Evolutionary conservation across 2,329 filamentous ascomycete species (phyloP).

Genomic region (Exophiala alcalophila): DNA sequence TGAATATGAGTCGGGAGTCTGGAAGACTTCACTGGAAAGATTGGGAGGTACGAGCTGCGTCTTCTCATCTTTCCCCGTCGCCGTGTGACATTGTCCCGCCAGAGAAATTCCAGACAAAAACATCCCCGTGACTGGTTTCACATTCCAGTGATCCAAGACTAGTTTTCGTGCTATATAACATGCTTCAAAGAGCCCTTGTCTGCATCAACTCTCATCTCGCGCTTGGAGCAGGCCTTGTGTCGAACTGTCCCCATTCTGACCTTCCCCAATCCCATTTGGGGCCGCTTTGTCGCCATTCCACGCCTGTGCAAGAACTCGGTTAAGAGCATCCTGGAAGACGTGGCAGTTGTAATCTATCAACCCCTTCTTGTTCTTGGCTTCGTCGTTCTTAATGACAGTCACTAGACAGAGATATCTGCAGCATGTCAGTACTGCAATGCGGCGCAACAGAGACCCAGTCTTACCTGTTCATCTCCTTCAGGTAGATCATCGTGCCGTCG

Average conservation of each 20-base stretch:
- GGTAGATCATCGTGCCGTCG: slow-evolving; percentile 60
- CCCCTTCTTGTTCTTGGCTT: slow-evolving; percentile 61
- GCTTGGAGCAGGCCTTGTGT: slow-evolving; percentile 3
- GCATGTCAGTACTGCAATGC: slow-evolving; percentile 19
- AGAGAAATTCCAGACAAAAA: no score
- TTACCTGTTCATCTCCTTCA: slow-evolving; percentile 66
- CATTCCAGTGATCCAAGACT: no score
- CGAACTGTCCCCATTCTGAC: slow-evolving; percentile 13
- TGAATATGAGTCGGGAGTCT: no score
- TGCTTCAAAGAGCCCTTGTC: no score
- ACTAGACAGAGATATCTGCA: slow-evolving; percentile 61
- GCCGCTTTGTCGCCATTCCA: slow-evolving; percentile 42
- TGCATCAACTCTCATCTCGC: slow-evolving; percentile 8
- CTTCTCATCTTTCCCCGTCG: no score
- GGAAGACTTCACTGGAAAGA: no score
- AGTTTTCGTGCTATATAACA: no score
- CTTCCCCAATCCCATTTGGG: slow-evolving; percentile 31
- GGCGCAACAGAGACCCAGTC: slow-evolving; percentile 28
- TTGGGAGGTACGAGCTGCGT: no score
- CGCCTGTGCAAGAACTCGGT: slow-evolving; percentile 57
- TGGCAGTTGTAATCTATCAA: slow-evolving; percentile 66
- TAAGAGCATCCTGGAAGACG: slow-evolving; percentile 60
- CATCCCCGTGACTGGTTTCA: no score
- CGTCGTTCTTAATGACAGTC: slow-evolving; percentile 63
- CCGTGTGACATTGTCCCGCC: no score